Conservation (phyloP, 2,329 filamentous ascomycete genomes). For the Orbilia blumenaviensis region DNA sequence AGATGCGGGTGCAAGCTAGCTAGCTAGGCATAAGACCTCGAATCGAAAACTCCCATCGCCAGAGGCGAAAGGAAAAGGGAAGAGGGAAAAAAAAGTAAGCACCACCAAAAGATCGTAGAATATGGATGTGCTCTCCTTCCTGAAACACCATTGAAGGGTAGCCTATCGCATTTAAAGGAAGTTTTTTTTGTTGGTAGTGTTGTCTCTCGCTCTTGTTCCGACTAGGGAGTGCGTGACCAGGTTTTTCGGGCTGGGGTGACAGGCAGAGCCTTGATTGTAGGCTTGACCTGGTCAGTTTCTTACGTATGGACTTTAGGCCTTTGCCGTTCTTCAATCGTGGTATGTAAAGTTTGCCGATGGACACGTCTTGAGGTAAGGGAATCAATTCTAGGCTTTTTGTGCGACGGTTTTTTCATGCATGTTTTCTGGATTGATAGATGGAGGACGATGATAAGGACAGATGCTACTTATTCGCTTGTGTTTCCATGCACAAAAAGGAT, state of each 20-base stretch:
- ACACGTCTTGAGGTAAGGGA: too few species aligned
- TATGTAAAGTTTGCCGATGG: conserved; percentile 48
- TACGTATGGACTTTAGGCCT: too few species aligned
- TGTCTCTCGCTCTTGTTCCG: conserved; percentile 30
- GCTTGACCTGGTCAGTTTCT: conserved; percentile 18
- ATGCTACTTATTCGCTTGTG: background rate
- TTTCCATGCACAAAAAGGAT: background rate
- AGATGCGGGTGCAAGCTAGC: background rate
- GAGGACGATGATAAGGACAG: background rate
- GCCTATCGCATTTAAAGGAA: conserved; percentile 23
- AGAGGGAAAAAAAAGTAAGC: too few species aligned
- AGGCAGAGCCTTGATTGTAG: background rate
- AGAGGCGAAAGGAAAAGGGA: too few species aligned
- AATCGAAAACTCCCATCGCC: background rate
- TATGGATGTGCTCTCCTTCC: conserved; percentile 37
- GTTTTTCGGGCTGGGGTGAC: conserved; percentile 2
- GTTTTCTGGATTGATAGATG: background rate
- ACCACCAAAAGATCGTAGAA: too few species aligned
- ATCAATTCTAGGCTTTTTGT: too few species aligned
- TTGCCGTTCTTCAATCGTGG: too few species aligned
- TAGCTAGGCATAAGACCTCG: background rate
- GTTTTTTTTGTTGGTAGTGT: too few species aligned
- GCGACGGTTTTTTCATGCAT: background rate
- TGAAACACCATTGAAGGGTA: conserved; percentile 21
- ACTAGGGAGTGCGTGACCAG: conserved; percentile 25